phyloP scores from a whole-genome alignment of 176 grass and related monocot genomes.

The Zoysia japonica region DNA sequence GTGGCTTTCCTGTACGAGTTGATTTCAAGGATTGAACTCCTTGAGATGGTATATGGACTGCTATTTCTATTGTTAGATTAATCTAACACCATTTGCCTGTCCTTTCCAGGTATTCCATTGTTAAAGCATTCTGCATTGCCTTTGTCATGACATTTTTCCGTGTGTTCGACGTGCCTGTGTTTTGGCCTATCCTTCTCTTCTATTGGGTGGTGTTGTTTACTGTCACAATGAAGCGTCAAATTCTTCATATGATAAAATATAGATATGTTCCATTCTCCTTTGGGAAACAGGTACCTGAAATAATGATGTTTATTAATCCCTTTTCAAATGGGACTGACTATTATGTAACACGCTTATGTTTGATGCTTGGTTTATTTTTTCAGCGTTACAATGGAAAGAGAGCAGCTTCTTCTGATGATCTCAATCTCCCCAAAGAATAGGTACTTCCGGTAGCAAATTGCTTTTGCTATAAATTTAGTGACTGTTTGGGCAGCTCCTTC shows the following conservation, averaged over 20 bases:
- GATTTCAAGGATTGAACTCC: not conserved
- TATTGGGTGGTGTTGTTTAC: conserved; percentile 69
- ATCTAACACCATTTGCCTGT: conserved; percentile 9
- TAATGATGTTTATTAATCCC: not conserved
- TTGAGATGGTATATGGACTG: not conserved
- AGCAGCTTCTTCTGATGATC: conserved; percentile 42
- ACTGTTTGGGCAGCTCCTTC: not conserved
- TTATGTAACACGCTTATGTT: conserved; percentile 24
- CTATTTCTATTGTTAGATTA: not conserved
- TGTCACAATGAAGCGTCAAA: conserved; percentile 77
- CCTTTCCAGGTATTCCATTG: conserved; percentile 66
- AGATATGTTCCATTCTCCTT: conserved; percentile 84
- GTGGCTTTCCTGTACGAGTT: too few species aligned
- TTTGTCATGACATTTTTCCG: conserved; percentile 78
- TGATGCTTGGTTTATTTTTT: conserved; percentile 31
- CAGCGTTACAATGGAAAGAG: conserved; percentile 61
- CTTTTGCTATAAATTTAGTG: not conserved
- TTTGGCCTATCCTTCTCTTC: conserved; percentile 84
- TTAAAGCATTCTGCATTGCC: conserved; percentile 68
- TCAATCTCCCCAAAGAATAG: conserved; percentile 44
- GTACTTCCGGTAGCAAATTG: conserved; percentile 11
- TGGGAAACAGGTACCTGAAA: conserved; percentile 67
- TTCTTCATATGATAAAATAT: conserved; percentile 84
- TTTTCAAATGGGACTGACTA: too few species aligned
- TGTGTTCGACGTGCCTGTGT: conserved; percentile 73